Percentiles rank a stretch among this genome's conserved stretches.
Conservation (phyloP, 768 basidiomycete species). For the Kwoniella dejecticola region DNA sequence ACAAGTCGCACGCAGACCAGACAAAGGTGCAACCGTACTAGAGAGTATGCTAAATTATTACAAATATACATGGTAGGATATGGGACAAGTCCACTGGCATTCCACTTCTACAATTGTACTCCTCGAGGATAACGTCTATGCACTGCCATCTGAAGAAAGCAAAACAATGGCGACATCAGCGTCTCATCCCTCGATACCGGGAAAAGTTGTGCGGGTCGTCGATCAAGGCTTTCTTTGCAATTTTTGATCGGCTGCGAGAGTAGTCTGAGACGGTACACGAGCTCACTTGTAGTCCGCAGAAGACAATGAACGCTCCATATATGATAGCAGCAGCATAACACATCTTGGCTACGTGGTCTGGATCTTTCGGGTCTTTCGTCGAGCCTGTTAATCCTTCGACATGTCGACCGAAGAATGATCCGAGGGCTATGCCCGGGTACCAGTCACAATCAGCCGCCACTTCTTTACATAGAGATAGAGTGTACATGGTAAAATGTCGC, state of each 20-base stretch:
- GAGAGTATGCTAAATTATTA: background rate
- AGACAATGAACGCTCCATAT: conserved; percentile 55
- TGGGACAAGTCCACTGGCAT: background rate
- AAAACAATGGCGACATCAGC: background rate
- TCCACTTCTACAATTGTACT: conserved; percentile 46
- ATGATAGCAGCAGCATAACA: conserved; percentile 57
- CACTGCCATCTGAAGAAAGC: conserved; percentile 41
- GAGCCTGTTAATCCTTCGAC: conserved; percentile 57
- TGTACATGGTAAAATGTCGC: no score
- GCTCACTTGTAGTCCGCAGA: conserved; percentile 57
- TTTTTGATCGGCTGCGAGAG: no score
- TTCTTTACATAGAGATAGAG: no score
- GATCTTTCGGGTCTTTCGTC: conserved; percentile 54
- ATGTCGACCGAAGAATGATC: conserved; percentile 50
- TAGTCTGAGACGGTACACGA: no score
- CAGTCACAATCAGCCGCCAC: no score
- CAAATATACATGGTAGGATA: conserved; percentile 6
- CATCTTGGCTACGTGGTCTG: conserved; percentile 54
- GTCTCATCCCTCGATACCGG: background rate
- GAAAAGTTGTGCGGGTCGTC: no score
- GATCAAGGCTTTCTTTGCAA: no score
- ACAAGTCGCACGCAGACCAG: background rate
- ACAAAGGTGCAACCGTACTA: background rate
- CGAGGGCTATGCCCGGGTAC: conserved; percentile 54
- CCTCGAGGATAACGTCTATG: conserved; percentile 54